Evolutionary conservation across 2,329 filamentous ascomycete genomes (phyloP).

Genomic region (Alternaria incomplexa): DNA sequence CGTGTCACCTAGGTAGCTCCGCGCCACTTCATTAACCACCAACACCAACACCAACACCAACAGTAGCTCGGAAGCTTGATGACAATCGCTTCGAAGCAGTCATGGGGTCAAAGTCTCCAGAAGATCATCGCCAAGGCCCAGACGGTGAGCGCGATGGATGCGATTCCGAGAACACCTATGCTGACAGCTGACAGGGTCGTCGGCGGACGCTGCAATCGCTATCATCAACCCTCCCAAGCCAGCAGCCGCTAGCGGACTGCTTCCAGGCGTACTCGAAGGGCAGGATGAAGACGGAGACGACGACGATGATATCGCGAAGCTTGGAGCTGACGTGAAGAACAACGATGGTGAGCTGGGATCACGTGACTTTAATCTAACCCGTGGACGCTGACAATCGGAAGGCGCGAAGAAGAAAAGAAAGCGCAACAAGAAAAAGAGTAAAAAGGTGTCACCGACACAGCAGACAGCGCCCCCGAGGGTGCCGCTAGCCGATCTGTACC

Average conservation of each 20-base stretch:
- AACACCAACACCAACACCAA: neutral
- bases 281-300: conserved; percentile 57
- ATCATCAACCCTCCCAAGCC: conserved; percentile 43
- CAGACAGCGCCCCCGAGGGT: conserved; percentile 79
- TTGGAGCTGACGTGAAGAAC: conserved; percentile 40
- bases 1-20: neutral
- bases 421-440: conserved; percentile 74
- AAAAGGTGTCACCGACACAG: conserved; percentile 61
- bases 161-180: neutral
- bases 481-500: conserved; percentile 72
- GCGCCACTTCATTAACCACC: neutral
- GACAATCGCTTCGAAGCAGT: neutral
- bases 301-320: conserved; percentile 54
- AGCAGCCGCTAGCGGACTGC: conserved; percentile 44
- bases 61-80: conserved; percentile 2
- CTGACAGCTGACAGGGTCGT: conserved; percentile 37
- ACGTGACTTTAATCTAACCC: neutral
- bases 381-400: conserved; percentile 12
- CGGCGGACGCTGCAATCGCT: conserved; percentile 29
- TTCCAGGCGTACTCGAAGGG: conserved; percentile 49
- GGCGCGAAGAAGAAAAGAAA: conserved; percentile 74
- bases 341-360: conserved; percentile 20
- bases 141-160: conserved; percentile 31
- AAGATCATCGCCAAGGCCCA: conserved; percentile 41
- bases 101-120: conserved; percentile 51